These are phyloP conservation scores for Eucalyptus sp. DNA, from an alignment of 345 rosid species.

Conservation along the genomic window DNA sequence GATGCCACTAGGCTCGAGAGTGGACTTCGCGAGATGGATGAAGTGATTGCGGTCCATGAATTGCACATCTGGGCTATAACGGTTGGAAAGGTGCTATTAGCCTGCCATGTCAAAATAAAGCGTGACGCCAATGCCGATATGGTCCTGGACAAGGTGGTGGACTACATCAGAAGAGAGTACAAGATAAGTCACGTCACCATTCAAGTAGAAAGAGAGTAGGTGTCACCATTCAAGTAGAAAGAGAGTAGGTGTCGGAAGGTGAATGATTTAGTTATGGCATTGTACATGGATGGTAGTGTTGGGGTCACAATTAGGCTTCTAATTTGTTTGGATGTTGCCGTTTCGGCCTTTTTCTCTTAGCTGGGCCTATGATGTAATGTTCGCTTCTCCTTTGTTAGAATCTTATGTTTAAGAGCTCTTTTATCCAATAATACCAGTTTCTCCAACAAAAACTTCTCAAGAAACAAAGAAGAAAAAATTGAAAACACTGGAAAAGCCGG, in stretches of 20 bases:
- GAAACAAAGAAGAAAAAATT: too few relatives aligned
- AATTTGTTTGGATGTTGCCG: background rate
- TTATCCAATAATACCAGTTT: background rate
- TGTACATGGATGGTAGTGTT: background rate
- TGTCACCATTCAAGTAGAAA: constrained; percentile 57
- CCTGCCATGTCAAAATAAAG: constrained; percentile 71
- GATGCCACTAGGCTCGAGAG: constrained; percentile 59
- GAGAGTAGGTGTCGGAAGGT: constrained; percentile 1
- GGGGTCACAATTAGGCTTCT: background rate
- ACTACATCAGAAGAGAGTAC: constrained; percentile 56
- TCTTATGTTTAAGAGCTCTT: background rate
- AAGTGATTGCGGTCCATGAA: constrained; percentile 67
- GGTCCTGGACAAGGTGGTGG: constrained; percentile 56
- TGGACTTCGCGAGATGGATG: constrained; percentile 59
- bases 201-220: constrained; percentile 56
- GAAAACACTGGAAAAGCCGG: background rate
- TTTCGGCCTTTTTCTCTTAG: background rate
- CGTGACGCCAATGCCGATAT: constrained; percentile 64
- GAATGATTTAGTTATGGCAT: background rate
- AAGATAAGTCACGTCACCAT: constrained; percentile 73
- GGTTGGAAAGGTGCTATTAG: constrained; percentile 61
- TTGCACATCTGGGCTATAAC: constrained; percentile 85
- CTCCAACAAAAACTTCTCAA: background rate
- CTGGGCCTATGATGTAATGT: background rate
- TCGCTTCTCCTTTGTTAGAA: background rate